Evolutionary conservation across 805 yeast genomes (phyloP).

Genomic region (Candida ulmi): DNA sequence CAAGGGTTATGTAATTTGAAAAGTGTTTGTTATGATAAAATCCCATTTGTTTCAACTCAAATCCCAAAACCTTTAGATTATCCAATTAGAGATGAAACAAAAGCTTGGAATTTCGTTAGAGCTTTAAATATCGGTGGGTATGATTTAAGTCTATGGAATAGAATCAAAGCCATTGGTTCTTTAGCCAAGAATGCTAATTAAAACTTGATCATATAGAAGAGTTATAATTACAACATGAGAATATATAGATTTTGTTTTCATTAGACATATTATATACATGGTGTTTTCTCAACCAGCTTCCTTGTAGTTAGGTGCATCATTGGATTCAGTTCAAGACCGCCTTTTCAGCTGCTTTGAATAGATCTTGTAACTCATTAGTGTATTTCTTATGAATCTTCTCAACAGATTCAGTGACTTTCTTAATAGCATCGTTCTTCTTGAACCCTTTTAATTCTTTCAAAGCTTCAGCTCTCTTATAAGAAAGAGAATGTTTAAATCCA

Average conservation of each 20-base stretch:
- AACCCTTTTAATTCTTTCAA: conserved; percentile 51
- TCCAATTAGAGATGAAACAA: conserved; percentile 75
- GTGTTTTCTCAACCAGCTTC: no score
- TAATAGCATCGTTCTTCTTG: conserved; percentile 49
- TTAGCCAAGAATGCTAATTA: conserved; percentile 41
- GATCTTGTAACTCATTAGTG: conserved; percentile 48
- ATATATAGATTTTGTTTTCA: no score
- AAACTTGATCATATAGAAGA: no score
- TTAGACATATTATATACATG: no score
- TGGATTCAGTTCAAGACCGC: conserved; percentile 21
- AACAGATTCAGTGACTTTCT: conserved; percentile 49
- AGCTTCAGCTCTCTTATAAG: conserved; percentile 52
- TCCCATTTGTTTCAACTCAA: conserved; percentile 69
- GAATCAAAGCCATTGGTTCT: conserved; percentile 46
- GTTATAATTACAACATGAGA: no score
- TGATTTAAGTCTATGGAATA: conserved; percentile 67
- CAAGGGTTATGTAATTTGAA: conserved; percentile 85
- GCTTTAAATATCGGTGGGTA: conserved; percentile 84
- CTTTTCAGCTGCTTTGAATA: conserved; percentile 52
- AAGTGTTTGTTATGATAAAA: conserved; percentile 79
- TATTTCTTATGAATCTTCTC: conserved; percentile 69
- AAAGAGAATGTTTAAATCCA: conserved; percentile 40
- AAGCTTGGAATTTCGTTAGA: conserved; percentile 85
- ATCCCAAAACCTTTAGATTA: conserved; percentile 90
- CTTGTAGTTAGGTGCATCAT: no score